phyloP scores from a whole-genome alignment of 257 asterid species.

The Leonotis leonurus region DNA sequence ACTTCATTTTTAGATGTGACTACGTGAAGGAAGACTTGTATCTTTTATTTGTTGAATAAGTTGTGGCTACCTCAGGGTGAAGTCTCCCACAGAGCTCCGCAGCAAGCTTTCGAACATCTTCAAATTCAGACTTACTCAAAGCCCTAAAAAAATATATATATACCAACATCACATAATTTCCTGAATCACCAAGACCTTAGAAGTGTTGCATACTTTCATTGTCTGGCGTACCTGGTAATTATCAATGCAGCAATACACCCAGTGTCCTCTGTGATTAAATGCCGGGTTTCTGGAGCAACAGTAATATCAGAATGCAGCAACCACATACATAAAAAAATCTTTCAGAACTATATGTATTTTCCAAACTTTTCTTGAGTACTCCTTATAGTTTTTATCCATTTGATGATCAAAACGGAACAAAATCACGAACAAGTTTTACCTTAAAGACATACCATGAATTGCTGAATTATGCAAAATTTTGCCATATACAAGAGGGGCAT shows the following conservation, averaged over 20 bases:
- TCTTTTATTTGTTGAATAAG: background rate
- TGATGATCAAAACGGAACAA: background rate
- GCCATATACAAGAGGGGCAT: conserved; percentile 60
- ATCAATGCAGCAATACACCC: conserved; percentile 64
- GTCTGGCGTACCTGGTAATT: conserved; percentile 47
- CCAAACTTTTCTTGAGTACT: background rate
- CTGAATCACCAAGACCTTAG: conserved; percentile 5
- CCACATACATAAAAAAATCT: background rate
- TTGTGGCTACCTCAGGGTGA: conserved; percentile 57
- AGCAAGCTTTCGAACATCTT: conserved; percentile 91
- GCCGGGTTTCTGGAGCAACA: conserved; percentile 35
- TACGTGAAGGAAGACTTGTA: background rate
- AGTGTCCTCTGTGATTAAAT: conserved; percentile 28
- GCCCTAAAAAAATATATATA: conserved; percentile 44
- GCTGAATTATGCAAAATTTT: conserved; percentile 26
- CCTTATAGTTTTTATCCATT: background rate
- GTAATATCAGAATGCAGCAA: conserved; percentile 5
- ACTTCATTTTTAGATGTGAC: background rate
- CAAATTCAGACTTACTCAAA: conserved; percentile 57
- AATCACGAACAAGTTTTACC: background rate
- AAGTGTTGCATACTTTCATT: background rate
- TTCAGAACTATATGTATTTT: background rate
- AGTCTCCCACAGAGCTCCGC: conserved; percentile 93
- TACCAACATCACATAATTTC: conserved; percentile 8
- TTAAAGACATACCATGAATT: conserved; percentile 40